Conservation (phyloP, 108 stramenopile species). For the Nannochloropsis granulata region DNA sequence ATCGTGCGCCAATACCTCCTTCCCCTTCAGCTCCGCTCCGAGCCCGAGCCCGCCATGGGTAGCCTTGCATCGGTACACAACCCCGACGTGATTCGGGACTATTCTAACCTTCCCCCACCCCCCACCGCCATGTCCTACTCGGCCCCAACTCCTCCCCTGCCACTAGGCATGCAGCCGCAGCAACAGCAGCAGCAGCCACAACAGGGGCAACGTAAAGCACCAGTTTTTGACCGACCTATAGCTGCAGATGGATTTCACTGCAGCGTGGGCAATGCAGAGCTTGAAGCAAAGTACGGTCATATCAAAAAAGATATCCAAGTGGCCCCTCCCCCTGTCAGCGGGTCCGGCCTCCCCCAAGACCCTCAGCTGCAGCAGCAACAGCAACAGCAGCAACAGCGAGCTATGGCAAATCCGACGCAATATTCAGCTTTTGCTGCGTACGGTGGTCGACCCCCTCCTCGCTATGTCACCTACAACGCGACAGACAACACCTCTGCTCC, state of each 20-base stretch:
- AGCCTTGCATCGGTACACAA: neutral
- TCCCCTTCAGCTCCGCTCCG: neutral
- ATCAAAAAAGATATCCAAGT: neutral
- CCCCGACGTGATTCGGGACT: neutral
- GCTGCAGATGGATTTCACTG: neutral
- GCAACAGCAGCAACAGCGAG: neutral
- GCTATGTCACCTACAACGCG: neutral
- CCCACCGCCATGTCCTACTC: neutral
- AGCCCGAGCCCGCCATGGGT: neutral
- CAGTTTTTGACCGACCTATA: neutral
- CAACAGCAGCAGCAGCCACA: neutral
- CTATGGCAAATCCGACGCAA: neutral
- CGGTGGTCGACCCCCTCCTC: neutral
- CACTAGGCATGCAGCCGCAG: neutral
- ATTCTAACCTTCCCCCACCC: neutral
- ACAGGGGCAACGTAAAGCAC: neutral
- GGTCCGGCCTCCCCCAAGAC: neutral
- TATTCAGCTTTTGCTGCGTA: neutral
- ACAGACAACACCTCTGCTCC: neutral
- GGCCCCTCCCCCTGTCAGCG: neutral
- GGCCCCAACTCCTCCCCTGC: neutral
- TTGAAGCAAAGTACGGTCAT: neutral
- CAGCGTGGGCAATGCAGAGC: neutral
- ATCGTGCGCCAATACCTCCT: conserved; percentile 11
- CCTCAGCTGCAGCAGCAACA: too few relatives aligned